Evolutionary conservation across 768 basidiomycete genomes (phyloP), one percentile per base, ranked within the genome.

Genomic region (Royoungia palumana): DNA sequence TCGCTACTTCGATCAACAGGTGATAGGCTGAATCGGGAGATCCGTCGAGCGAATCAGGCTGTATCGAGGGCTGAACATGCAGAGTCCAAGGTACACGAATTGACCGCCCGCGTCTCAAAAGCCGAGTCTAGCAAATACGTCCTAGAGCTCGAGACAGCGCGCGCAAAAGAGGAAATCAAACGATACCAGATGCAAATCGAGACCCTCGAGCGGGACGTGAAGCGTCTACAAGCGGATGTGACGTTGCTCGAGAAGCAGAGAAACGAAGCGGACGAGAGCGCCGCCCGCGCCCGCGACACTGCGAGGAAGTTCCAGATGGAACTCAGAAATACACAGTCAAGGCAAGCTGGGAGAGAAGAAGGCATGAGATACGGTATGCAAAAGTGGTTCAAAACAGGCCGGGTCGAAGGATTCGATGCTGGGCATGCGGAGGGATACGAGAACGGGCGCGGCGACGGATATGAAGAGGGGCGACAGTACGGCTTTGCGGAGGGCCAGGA

Each of bases 11-110:
- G 75, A 44, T 66, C 64, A 39, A 74, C 82, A 5, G 73, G 74
- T 17, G 79, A 81, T 44, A 72, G 75, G 41, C 70, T 87, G 34
- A 78, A 83, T 57, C 67, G 73, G 40, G 82, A 83, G 68, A 76
- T 73, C 45, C 73, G 74, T 22, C 69, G 79, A 40, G 79, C 76
- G n/a, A 76, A 78, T 38, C 71, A 76, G 32, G 77, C 77, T 0
- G 73, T 73, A 30, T 54, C 68, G 35, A 75, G 81, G 35, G 81
- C 78, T 37, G 75, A 76, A 41, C 70, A 67, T 38, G 75, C 82
- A 24, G 82, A 83, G 63, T 57, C 63, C n/a, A 67, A 69, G 43
- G 73, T 73, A 43, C 73, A 64, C 39, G 77, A 79, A 32, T 58
- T 73, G 16, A 50, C 65, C 13, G 58, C 63, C 8, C 70, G 73